These are phyloP conservation scores for Alternaria rosae DNA, from an alignment of 2,329 filamentous ascomycete species.

Conservation along the genomic window DNA sequence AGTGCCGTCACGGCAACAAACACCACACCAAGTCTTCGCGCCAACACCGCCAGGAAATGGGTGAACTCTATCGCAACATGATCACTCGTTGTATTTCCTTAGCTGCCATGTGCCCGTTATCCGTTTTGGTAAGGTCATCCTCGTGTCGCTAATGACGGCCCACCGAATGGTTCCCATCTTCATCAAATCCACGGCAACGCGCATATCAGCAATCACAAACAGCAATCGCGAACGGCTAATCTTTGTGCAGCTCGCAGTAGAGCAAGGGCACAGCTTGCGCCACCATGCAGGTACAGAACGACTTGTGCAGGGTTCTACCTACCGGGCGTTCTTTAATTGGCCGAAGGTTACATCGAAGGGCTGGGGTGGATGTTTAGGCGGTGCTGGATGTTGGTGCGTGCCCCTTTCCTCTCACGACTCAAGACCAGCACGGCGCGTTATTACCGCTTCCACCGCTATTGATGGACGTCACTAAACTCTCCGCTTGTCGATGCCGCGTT, in stretches of 20 bases:
- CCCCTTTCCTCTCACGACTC: slow-evolving; percentile 20
- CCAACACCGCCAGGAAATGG: background rate
- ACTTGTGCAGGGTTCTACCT: slow-evolving; percentile 15
- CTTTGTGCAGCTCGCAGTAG: slow-evolving; percentile 23
- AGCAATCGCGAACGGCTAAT: slow-evolving; percentile 25
- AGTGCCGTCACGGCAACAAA: slow-evolving; percentile 19
- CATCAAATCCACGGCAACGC: slow-evolving; percentile 11
- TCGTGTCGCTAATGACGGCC: slow-evolving; percentile 3
- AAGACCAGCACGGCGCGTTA: background rate
- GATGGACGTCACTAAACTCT: slow-evolving; percentile 14
- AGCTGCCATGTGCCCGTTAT: background rate
- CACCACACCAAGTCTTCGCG: slow-evolving; percentile 8
- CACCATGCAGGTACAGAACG: slow-evolving; percentile 34
- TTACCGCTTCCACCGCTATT: slow-evolving; percentile 11
- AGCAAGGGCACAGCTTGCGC: slow-evolving; percentile 22
- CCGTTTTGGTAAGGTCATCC: background rate
- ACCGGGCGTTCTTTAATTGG: slow-evolving; percentile 25
- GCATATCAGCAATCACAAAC: slow-evolving; percentile 16
- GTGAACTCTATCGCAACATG: background rate
- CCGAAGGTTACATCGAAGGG: slow-evolving; percentile 20
- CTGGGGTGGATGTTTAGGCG: slow-evolving; percentile 7
- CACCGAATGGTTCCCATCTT: background rate
- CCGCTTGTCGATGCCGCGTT: background rate
- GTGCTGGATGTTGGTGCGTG: slow-evolving; percentile 19
- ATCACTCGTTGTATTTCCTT: background rate